phyloP scores from a whole-genome alignment of 441 rosid genomes.

The Biscutella laevigata region DNA sequence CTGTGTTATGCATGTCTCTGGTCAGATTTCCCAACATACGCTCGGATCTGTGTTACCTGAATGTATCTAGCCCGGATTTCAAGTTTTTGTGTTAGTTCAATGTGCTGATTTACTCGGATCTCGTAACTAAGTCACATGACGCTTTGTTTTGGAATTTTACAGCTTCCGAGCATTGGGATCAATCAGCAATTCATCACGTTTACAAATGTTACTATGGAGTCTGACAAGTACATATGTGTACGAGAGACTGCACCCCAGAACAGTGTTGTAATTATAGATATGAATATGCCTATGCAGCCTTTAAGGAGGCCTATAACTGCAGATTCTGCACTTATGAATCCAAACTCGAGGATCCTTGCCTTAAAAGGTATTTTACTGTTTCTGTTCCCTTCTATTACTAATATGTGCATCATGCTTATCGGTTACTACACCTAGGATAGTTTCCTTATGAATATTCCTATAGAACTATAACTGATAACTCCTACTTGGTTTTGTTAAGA shows the following conservation, averaged over 20 bases:
- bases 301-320: constrained; percentile 93
- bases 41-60: constrained; percentile 28
- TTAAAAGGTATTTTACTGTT: constrained; percentile 51
- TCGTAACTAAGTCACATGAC: constrained; percentile 17
- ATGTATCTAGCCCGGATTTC: background rate
- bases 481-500: background rate
- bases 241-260: constrained; percentile 95
- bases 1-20: constrained; percentile 11
- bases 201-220: constrained; percentile 77
- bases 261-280: constrained; percentile 87
- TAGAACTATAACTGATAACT: background rate
- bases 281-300: constrained; percentile 95
- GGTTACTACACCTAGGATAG: background rate
- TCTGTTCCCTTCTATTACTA: background rate
- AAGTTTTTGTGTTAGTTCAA: background rate
- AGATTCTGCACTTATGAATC: constrained; percentile 95
- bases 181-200: constrained; percentile 79
- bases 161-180: constrained; percentile 70
- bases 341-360: constrained; percentile 81
- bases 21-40: constrained; percentile 6
- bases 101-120: constrained; percentile 18
- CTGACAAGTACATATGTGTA: constrained; percentile 54
- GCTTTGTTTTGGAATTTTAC: constrained; percentile 28
- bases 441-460: constrained; percentile 12
- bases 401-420: background rate